Conservation (phyloP, 2,329 filamentous ascomycete species). For the Uncinocarpus reesii region DNA sequence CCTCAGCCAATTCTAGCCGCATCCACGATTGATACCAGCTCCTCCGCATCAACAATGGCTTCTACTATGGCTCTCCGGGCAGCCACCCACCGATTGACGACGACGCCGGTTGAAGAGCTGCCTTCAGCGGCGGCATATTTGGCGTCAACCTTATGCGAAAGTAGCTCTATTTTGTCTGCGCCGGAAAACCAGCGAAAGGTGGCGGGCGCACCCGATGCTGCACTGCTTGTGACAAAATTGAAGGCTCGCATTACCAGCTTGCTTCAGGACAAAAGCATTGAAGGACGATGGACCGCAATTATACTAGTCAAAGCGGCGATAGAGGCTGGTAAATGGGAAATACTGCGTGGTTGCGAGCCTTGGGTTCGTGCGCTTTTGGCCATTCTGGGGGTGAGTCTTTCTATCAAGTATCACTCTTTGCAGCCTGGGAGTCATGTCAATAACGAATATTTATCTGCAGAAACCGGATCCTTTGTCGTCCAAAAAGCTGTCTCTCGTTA, state of each 20-base stretch:
- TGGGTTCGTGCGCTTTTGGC: conserved; percentile 71
- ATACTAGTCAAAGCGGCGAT: conserved; percentile 70
- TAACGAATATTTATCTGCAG: conserved; percentile 30
- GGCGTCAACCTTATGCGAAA: conserved; percentile 45
- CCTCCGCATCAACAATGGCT: conserved; percentile 19
- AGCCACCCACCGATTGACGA: conserved; percentile 48
- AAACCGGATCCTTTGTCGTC: conserved; percentile 66
- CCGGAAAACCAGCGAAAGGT: conserved; percentile 48
- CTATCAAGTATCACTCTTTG: not conserved
- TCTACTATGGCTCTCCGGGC: conserved; percentile 33
- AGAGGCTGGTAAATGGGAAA: conserved; percentile 76
- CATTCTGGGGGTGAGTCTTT: conserved; percentile 53
- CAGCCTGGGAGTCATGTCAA: not conserved
- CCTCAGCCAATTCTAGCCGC: too few species aligned
- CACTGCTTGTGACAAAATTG: conserved; percentile 68
- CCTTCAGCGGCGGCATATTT: conserved; percentile 63
- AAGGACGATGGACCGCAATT: conserved; percentile 67
- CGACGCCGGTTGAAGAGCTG: conserved; percentile 61
- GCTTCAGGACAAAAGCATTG: conserved; percentile 61
- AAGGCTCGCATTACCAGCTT: conserved; percentile 68
- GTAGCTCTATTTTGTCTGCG: conserved; percentile 52
- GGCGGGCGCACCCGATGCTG: conserved; percentile 54
- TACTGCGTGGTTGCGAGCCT: conserved; percentile 58
- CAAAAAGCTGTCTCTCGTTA: conserved; percentile 66
- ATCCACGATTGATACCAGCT: too few species aligned